Base-by-base conservation (phyloP, 345 rosid species). In the Camelina sativa region DNA sequence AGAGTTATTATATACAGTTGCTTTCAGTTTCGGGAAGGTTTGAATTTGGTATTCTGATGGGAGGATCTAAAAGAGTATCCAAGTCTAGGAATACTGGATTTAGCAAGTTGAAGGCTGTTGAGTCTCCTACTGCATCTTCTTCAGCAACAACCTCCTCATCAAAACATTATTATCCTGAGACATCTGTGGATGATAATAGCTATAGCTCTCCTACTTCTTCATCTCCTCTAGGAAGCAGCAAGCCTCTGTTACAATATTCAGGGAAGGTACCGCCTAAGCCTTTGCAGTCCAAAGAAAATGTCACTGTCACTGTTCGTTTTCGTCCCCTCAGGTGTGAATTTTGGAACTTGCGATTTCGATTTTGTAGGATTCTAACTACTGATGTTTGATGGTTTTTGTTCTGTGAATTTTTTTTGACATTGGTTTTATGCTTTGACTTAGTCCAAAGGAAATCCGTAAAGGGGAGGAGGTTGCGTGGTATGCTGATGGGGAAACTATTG, bases 401-500 rank as follows among this genome's bases (percentile, higher is more conserved):
- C 68, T 63, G 8, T 62, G 56, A 48, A 28, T 50, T 37, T 37
- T 55, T 59, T 28, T 28, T 81, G 65, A 79, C 59, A 65, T 67
- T 51, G 38, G 52, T 17, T 4, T 62, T 79, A 11, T 79, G 72
- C 40, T 65, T 28, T 80, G 69, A 57, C 22, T 32, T 68, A 94
- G 97, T 82, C 97, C 92, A 25, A 85, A 92, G 81, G 99, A 95
- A 83, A 90, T 91, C 78, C 88, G 93, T 17, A 91, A 73, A 70
- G 97, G 97, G 3, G 99, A 95, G 81, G 99, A 91, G 89, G 86
- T 95, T 84, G 96, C 97, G 6, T 95, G 97, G 97, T 90, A 95
- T 56, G 97, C 97, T 1, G 97, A 92, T 67, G 97, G 97, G 65
- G 96, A 95, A 85, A 95, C 97, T n/a, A 81, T 92, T 72, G 83